These are phyloP conservation scores for Suillus occidentalis DNA, from an alignment of 768 basidiomycete genomes.

Conservation along the genomic window DNA sequence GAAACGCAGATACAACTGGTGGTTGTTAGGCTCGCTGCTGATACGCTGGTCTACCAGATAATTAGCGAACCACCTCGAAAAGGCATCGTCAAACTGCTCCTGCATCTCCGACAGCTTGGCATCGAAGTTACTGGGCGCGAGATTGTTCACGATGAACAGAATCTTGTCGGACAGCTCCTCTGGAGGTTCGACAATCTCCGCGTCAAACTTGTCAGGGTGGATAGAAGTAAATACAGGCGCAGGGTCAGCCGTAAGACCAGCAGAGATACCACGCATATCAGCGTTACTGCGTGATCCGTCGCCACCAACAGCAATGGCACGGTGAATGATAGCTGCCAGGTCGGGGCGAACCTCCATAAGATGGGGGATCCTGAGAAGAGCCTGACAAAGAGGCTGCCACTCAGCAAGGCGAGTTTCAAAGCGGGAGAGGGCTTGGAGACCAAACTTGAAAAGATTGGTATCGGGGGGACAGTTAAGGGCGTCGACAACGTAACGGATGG, in stretches of 20 bases:
- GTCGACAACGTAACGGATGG: constrained; percentile 94
- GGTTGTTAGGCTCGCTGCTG: constrained; percentile 96
- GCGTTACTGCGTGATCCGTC: constrained; percentile 41
- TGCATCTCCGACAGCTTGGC: constrained; percentile 84
- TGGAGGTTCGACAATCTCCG: constrained; percentile 65
- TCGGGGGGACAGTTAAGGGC: constrained; percentile 89
- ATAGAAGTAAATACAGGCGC: constrained; percentile 75
- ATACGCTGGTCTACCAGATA: constrained; percentile 97
- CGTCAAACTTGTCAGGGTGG: constrained; percentile 65
- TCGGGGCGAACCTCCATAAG: constrained; percentile 86
- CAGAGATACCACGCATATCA: constrained; percentile 40
- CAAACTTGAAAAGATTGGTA: constrained; percentile 93
- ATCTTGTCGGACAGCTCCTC: constrained; percentile 92
- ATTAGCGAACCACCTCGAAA: constrained; percentile 95
- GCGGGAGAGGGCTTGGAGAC: constrained; percentile 83
- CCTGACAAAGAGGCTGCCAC: constrained; percentile 92
- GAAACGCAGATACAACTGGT: constrained; percentile 91
- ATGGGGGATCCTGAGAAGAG: constrained; percentile 83
- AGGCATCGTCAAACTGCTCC: constrained; percentile 76
- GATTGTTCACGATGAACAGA: constrained; percentile 96
- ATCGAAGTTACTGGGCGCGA: constrained; percentile 93
- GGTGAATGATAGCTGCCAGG: constrained; percentile 66
- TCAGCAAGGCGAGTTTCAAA: constrained; percentile 87
- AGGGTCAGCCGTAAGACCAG: constrained; percentile 40
- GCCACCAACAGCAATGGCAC: constrained; percentile 58